phyloP scores from a whole-genome alignment of 495 filamentous ascomycete genomes.

The Clohesyomyces aquaticus region DNA sequence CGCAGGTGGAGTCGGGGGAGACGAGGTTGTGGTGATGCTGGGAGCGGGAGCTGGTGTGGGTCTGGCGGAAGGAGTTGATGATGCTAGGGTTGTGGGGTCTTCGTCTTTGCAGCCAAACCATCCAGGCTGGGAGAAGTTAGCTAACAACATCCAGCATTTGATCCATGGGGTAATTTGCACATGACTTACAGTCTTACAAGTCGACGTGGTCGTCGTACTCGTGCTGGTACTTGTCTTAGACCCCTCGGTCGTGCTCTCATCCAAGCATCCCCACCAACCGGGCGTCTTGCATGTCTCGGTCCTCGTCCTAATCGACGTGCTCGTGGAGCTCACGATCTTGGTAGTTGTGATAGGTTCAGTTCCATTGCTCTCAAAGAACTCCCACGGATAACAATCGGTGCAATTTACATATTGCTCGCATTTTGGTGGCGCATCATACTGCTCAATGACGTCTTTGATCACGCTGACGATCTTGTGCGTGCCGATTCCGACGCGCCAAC shows the following conservation, averaged over 20 bases:
- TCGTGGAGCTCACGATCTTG: slow-evolving; percentile 48
- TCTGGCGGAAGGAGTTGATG: slow-evolving; percentile 11
- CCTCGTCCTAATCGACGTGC: slow-evolving; percentile 58
- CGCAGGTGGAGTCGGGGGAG: slow-evolving; percentile 30
- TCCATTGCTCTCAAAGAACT: slow-evolving; percentile 88
- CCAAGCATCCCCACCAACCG: slow-evolving; percentile 77
- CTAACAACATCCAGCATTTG: too few relatives aligned
- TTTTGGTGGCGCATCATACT: slow-evolving; percentile 75
- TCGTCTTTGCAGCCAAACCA: slow-evolving; percentile 52
- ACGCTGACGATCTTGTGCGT: slow-evolving; percentile 85
- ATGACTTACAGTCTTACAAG: slow-evolving; percentile 39
- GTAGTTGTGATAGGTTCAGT: slow-evolving; percentile 73
- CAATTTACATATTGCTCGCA: slow-evolving; percentile 79
- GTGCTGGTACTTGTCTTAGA: slow-evolving; percentile 42
- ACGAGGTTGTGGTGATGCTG: slow-evolving; percentile 33
- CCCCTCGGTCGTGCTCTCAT: slow-evolving; percentile 54
- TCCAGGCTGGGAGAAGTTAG: slow-evolving; percentile 45
- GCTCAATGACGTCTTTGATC: slow-evolving; percentile 80
- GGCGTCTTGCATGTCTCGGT: slow-evolving; percentile 89
- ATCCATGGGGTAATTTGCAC: neutral
- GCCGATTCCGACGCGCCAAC: slow-evolving; percentile 83
- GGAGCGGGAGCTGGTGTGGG: slow-evolving; percentile 22
- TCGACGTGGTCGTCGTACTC: slow-evolving; percentile 53
- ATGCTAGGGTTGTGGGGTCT: slow-evolving; percentile 38
- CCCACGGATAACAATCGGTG: slow-evolving; percentile 89